Evolutionary conservation across 768 basidiomycete species (phyloP), one percentile per base, ranked within the genome.

Genomic region (Leucosporidium scottii): DNA sequence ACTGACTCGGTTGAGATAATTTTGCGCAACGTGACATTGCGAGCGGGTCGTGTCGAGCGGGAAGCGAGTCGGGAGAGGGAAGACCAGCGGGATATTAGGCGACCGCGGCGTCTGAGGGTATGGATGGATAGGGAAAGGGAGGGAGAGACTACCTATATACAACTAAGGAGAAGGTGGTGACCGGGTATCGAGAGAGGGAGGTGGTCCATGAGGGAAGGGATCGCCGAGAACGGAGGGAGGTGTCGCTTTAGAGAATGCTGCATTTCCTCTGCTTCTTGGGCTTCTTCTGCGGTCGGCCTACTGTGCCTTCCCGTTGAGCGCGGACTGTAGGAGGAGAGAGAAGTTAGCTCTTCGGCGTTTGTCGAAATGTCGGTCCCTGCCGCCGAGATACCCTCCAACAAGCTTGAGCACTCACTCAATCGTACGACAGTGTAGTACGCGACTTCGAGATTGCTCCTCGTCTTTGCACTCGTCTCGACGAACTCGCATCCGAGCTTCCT

Each of bases 401-500:
- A 48, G 25, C 59, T 17, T 2, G 20, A 44, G 53, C 20, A 64
- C 71, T 28, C 62, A 72, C 71, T 67, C 66, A 59, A 27, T 30
- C 72, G 49, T 17, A 98, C 91, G 68, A 94, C 85, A 72, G 84
- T 87, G 76, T 85, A 90, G 79, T 97, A 98, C 36, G 94, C 85
- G 20, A 84, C 83, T 62, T 97, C 92, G 67, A 98, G 90, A 76
- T 97, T 94, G 76, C 86, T 83, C 58, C 93, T 87, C 48, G 91
- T 93, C 82, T 94, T 94, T 48, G 94, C 94, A n/a, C 88, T 90
- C 39, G 94, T 93, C 79, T 98, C 94, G 78, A 92, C 86, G 79
- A 97, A 94, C 67, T 90, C 89, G 81, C 92, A 96, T 60, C 90
- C 90, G 71, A 93, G 87, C 62, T 85, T 82, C 72, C 85, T 83